phyloP scores from a whole-genome alignment of 345 rosid species.

The Lepidium aucheri region DNA sequence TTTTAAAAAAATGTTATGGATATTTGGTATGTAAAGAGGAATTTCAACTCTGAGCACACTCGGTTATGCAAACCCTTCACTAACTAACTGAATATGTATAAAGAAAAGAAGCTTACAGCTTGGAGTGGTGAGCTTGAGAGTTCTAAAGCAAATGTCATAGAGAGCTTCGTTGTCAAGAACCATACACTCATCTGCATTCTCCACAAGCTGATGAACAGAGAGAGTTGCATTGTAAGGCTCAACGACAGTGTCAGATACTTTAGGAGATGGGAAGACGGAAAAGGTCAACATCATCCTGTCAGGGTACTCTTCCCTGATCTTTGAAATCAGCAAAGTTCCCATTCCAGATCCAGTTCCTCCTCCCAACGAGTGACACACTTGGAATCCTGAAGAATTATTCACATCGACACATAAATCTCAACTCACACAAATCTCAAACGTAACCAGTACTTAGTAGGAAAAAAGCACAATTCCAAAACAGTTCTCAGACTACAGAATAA shows the following conservation, averaged over 20 bases:
- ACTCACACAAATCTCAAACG: neutral
- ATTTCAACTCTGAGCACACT: too few relatives aligned
- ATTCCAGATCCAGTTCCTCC: conserved; percentile 73
- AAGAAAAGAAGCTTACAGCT: conserved; percentile 45
- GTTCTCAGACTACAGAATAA: neutral
- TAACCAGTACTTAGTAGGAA: neutral
- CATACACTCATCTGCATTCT: conserved; percentile 75
- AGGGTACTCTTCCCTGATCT: conserved; percentile 66
- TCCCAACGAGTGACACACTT: conserved; percentile 65
- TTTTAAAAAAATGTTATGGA: too few relatives aligned
- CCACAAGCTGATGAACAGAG: conserved; percentile 69
- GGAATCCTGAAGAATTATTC: conserved; percentile 40
- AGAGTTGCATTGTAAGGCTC: conserved; percentile 74
- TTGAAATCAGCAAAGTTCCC: conserved; percentile 64
- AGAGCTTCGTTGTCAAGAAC: conserved; percentile 69
- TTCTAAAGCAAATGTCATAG: conserved; percentile 68
- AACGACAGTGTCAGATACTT: conserved; percentile 68
- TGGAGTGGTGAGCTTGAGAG: conserved; percentile 68
- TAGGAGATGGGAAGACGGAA: conserved; percentile 61
- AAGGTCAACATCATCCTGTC: conserved; percentile 71
- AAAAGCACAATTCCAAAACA: neutral
- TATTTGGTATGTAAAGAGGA: neutral
- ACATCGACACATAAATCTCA: neutral
- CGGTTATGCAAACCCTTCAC: neutral
- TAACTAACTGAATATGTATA: neutral